These are phyloP conservation scores for Diaporthe helianthi DNA, from an alignment of 2,329 filamentous ascomycete species.

Conservation along the genomic window DNA sequence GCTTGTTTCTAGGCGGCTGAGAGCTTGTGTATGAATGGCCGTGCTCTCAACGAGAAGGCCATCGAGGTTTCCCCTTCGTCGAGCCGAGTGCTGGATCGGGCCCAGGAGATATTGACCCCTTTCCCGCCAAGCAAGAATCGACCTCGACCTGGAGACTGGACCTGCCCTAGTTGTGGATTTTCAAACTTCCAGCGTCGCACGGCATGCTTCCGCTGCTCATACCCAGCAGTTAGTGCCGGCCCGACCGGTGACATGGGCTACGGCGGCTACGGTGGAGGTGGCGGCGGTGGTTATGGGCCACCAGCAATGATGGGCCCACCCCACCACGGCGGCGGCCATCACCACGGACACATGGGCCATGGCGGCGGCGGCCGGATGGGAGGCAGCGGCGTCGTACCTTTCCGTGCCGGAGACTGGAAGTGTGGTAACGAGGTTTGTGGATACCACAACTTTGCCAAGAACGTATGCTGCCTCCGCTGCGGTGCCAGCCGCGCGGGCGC, in stretches of 20 bases:
- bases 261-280: conserved; percentile 49
- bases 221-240: conserved; percentile 87
- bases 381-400: conserved; percentile 87
- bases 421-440: conserved; percentile 96
- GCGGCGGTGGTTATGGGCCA: conserved; percentile 72
- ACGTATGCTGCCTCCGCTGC: conserved; percentile 95
- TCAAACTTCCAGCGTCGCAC: conserved; percentile 99
- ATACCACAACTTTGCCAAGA: conserved; percentile 99
- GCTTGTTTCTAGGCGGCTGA: conserved; percentile 77
- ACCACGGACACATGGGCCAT: conserved; percentile 54
- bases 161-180: conserved; percentile 97
- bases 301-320: conserved; percentile 82
- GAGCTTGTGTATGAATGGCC: conserved; percentile 98
- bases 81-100: conserved; percentile 94
- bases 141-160: conserved; percentile 97
- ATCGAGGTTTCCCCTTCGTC: conserved; percentile 98
- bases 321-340: conserved; percentile 74
- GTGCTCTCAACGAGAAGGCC: conserved; percentile 96
- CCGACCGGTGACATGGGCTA: conserved; percentile 69
- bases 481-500: conserved; percentile 93
- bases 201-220: conserved; percentile 98
- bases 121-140: conserved; percentile 99
- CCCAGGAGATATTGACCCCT: conserved; percentile 92
- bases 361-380: conserved; percentile 73
- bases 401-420: conserved; percentile 99